Evolutionary conservation across 441 rosid species (phyloP).

Genomic region (Gossypium davidsonii): DNA sequence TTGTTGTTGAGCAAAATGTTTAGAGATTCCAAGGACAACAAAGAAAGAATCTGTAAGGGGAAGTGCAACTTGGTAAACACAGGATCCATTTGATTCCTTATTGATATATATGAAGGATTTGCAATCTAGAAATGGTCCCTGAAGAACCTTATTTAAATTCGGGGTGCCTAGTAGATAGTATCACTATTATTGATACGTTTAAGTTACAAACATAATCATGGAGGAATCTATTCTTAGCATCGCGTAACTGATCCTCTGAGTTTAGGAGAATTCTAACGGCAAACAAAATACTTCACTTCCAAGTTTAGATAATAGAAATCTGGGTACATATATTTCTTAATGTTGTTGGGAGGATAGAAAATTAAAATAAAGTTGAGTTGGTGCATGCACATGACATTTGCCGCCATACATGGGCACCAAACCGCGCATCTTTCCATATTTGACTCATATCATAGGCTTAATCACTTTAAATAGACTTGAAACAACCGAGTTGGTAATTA

Average conservation of each 20-base stretch:
- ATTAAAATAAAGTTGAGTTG: neutral
- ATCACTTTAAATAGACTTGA: conserved; percentile 2
- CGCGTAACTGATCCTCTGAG: neutral
- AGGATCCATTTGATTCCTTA: neutral
- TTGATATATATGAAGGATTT: neutral
- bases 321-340: conserved; percentile 1
- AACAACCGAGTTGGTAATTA: neutral
- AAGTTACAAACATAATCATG: conserved; percentile 14
- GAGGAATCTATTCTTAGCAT: conserved; percentile 10
- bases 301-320: neutral
- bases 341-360: neutral
- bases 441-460: conserved; percentile 9
- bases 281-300: neutral
- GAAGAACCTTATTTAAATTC: neutral
- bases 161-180: neutral
- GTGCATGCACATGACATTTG: conserved; percentile 2
- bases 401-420: conserved; percentile 15
- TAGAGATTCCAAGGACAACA: neutral
- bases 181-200: neutral
- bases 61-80: neutral
- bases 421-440: neutral
- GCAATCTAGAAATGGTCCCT: conserved; percentile 3
- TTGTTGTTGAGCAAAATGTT: neutral
- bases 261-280: neutral
- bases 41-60: neutral